Conservation (phyloP, 768 basidiomycete genomes). For the Naganishia onofrii region DNA sequence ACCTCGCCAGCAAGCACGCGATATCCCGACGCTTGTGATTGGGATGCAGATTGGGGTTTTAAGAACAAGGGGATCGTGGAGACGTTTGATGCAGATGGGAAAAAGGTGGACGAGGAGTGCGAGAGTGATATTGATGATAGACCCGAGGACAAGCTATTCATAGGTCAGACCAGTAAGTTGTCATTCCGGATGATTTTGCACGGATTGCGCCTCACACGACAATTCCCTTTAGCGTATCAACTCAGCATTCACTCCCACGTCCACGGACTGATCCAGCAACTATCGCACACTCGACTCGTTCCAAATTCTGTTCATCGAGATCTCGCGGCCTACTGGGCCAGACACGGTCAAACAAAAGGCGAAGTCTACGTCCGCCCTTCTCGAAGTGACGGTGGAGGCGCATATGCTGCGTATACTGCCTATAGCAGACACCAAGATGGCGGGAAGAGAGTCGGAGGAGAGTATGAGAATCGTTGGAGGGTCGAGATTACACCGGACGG, state of each 20-base stretch:
- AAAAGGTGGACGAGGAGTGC: conserved; percentile 60
- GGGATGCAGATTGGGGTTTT: conserved; percentile 27
- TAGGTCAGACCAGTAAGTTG: conserved; percentile 65
- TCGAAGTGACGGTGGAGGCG: conserved; percentile 27
- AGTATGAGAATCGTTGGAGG: conserved; percentile 41
- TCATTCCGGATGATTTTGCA: no score
- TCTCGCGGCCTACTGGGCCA: conserved; percentile 69
- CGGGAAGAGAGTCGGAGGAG: conserved; percentile 30
- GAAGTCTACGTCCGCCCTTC: conserved; percentile 21
- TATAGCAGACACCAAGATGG: not conserved
- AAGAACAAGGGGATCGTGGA: not conserved
- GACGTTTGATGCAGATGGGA: conserved; percentile 21
- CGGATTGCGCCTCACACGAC: no score
- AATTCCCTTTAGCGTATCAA: conserved; percentile 69
- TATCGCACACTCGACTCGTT: conserved; percentile 87
- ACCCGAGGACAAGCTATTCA: conserved; percentile 55
- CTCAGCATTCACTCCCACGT: conserved; percentile 74
- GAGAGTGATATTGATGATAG: conserved; percentile 34
- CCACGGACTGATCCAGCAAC: conserved; percentile 60
- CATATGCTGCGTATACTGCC: conserved; percentile 17
- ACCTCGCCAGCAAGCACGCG: not conserved
- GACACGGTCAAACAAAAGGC: conserved; percentile 63
- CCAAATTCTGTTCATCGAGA: conserved; percentile 82
- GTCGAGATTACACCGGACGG: conserved; percentile 50
- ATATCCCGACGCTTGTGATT: conserved; percentile 33